Percentiles rank a stretch among this genome's conserved stretches.
These are phyloP conservation scores for Aspergillus homomorphus DNA, from an alignment of 495 filamentous ascomycete species.

Conservation along the genomic window DNA sequence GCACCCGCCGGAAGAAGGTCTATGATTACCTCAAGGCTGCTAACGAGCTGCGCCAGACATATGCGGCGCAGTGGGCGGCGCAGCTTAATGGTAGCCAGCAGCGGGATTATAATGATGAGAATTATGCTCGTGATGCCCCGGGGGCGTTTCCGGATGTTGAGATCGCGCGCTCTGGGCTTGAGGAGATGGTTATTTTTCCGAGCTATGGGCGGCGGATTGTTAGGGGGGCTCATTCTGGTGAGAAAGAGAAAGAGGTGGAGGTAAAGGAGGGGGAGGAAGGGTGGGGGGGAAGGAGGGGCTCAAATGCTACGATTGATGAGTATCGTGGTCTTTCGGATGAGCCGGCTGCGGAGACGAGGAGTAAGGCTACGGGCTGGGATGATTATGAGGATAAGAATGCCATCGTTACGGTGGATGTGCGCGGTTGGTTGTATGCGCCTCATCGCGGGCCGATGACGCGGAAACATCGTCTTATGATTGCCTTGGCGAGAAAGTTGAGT, in stretches of 20 bases:
- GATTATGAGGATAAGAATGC: slow-evolving; percentile 71
- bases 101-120: slow-evolving; percentile 47
- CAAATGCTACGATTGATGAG: slow-evolving; percentile 39
- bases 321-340: slow-evolving; percentile 32
- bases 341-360: slow-evolving; percentile 11
- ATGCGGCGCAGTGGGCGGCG: slow-evolving; percentile 55
- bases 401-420: slow-evolving; percentile 82
- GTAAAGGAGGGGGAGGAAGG: slow-evolving; percentile 16
- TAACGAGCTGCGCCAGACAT: slow-evolving; percentile 85
- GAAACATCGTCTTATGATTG: slow-evolving; percentile 81
- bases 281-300: slow-evolving; percentile 23
- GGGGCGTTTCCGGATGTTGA: slow-evolving; percentile 78
- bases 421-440: slow-evolving; percentile 90
- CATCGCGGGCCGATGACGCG: slow-evolving; percentile 81
- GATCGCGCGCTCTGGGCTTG: slow-evolving; percentile 72
- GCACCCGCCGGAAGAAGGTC: slow-evolving; percentile 72
- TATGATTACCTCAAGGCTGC: slow-evolving; percentile 85
- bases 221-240: slow-evolving; percentile 17
- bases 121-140: slow-evolving; percentile 45
- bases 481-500: slow-evolving; percentile 76
- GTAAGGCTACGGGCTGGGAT: slow-evolving; percentile 58
- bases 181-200: slow-evolving; percentile 93
- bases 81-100: slow-evolving; percentile 45
- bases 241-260: too few species aligned
- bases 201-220: slow-evolving; percentile 75